These are phyloP conservation scores for Fusarium pseudonygamai DNA, from an alignment of 2,329 filamentous ascomycete species.

Conservation along the genomic window DNA sequence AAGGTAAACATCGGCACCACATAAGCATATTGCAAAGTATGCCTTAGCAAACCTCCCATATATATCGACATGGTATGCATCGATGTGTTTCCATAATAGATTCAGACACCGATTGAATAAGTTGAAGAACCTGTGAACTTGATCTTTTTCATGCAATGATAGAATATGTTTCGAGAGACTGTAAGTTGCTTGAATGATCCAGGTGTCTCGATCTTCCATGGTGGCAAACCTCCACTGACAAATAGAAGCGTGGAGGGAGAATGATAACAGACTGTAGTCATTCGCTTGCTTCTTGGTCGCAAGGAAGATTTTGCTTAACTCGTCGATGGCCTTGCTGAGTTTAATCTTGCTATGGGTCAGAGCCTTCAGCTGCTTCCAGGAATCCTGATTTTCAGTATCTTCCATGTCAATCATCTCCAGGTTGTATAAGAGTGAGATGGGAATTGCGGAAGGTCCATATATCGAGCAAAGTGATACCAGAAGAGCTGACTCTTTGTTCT, in stretches of 20 bases:
- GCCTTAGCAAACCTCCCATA: not conserved
- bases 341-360: not conserved
- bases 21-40: not conserved
- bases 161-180: not conserved
- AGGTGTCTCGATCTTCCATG: not conserved
- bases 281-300: not conserved
- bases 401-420: no score
- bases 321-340: not conserved
- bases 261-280: not conserved
- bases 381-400: no score
- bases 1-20: not conserved
- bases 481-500: no score
- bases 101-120: not conserved
- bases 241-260: not conserved
- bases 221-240: constrained; percentile 4
- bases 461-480: no score
- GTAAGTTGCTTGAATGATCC: not conserved
- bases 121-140: not conserved
- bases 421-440: no score
- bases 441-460: no score
- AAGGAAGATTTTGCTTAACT: not conserved
- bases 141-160: fast-evolving
- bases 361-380: no score
- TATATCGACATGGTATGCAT: fast-evolving
- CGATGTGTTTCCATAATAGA: not conserved